Evolutionary conservation across 2,329 filamentous ascomycete species (phyloP), one percentile per base, ranked within the genome.

Genomic region (Botrytis medusae): DNA sequence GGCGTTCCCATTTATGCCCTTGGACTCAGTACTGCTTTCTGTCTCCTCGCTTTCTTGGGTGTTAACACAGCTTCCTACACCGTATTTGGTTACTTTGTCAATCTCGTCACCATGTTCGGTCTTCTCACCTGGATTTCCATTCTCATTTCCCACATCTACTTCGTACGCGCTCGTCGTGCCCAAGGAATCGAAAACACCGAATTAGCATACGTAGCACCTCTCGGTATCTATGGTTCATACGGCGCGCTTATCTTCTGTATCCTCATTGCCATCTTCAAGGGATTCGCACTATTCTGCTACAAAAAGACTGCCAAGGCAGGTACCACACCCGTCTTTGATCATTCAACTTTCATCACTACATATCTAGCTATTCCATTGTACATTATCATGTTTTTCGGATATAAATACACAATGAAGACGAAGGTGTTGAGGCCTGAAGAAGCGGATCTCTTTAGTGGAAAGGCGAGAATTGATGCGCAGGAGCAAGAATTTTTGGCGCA

Each of bases 191-290:
- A 86, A 22, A 81, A 90, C 79, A 82, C 83, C n/a, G 82, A 83
- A 44, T 83, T 93, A 74, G 88, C 89, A 0, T 94, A 91, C 81
- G 85, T 86, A 37, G 91, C 93, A 0, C 93, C 93, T 0, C 86
- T 95, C 18, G 93, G 93, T n/a, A 83, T 90, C 54, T 87, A 81
- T 74, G 93, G 93, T 14, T 93, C 91, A 0, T 89, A 90, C 79
- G 83, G 84, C 73, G 92, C 92, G 0, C 86, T 96, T 1, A 84
- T 85, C 79, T 91, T 94, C 83, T 94, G 92, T 83, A 86, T 87
- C 79, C 80, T 96, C 37, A 92, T 97, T 74, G 88, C 91, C 1
- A 79, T 97, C 65, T 96, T 93, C 80, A 97, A 96, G 87, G 95
- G 94, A 85, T 96, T 90, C 82, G 86, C 88, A 72, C 90, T 92